Evolutionary conservation across 2,329 filamentous ascomycete genomes (phyloP), one percentile per base, ranked within the genome.

Genomic region (Alternaria brassicae): DNA sequence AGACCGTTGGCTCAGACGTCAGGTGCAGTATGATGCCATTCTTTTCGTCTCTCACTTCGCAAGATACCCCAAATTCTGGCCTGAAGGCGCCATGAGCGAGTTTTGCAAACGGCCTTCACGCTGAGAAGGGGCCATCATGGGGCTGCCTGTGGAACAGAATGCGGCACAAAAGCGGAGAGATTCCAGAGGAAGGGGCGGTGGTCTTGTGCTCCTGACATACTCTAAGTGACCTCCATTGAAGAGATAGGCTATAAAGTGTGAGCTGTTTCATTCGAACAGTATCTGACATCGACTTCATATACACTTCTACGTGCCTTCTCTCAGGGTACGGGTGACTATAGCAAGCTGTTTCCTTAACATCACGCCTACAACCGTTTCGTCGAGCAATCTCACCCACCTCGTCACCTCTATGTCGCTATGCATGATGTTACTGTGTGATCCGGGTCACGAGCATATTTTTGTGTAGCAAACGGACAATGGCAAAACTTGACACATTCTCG

Each of bases 1-100:
- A 47, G 27, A 23, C 28, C 28, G 44, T 47, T 47, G 32, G 44
- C 44, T 34, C 19, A 32, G 19, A 6, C 17, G 44, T 34, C 28
- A 47, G 44, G 28, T 34, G 44, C 13, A 23, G 8, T 1, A 23
- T n/a, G 13, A 15, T 17, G 44, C 28, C 19, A 47, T 34, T n/a
- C 1, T 23, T 23, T 8, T 3, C 19, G 17, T 34, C 44, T 32
- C 44, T 47, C 44, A 47, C 44, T 19, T n/a, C 8, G 8, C 9
- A 13, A 23, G 6, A 34, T 12, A 10, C 1, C 28, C 15, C 13
- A 12, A 12, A 32, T n/a, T 40, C 4, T 40, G 28, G 28, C 19
- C 13, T 2, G 17, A 6, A 47, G 28, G 28, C 28, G 13, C 10
- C 17, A 17, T 47, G 8, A 47, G 3, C 4, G 8, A 47, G 44